These are phyloP conservation scores for Anisodus acutangulus DNA, from an alignment of 257 asterid genomes.

Conservation along the genomic window DNA sequence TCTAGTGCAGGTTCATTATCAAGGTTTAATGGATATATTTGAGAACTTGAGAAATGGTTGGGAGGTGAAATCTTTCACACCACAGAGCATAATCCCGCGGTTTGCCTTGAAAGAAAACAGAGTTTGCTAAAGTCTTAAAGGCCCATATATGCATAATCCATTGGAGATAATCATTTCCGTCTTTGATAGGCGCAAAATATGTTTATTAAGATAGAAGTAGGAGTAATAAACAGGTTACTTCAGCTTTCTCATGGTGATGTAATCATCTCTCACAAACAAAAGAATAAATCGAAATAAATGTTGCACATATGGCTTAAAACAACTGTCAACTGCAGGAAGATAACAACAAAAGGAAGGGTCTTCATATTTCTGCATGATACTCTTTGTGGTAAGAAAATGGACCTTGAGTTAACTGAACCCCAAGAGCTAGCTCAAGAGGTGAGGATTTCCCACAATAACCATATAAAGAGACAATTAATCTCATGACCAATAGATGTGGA, in stretches of 20 bases:
- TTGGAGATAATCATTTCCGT: background rate
- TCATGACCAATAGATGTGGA: background rate
- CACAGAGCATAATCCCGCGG: background rate
- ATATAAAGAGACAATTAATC: background rate
- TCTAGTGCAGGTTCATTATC: background rate
- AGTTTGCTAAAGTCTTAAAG: background rate
- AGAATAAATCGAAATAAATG: background rate
- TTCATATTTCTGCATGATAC: background rate
- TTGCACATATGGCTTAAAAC: background rate
- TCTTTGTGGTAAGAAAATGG: background rate
- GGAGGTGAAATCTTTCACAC: background rate
- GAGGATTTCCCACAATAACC: background rate
- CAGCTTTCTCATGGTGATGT: background rate
- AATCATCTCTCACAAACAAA: background rate
- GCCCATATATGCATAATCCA: background rate
- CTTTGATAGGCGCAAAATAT: background rate
- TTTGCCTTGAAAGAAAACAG: conserved; percentile 19
- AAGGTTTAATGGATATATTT: background rate
- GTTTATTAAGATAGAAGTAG: background rate
- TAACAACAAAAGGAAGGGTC: background rate
- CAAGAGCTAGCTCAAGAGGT: background rate
- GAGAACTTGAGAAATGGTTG: conserved; percentile 21
- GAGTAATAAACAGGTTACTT: background rate
- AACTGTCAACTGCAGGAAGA: background rate
- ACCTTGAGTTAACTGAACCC: background rate